Percentiles rank a stretch among this genome's conserved stretches.
Conservation (phyloP, 805 yeast species). For the Yarrowia bubula region DNA sequence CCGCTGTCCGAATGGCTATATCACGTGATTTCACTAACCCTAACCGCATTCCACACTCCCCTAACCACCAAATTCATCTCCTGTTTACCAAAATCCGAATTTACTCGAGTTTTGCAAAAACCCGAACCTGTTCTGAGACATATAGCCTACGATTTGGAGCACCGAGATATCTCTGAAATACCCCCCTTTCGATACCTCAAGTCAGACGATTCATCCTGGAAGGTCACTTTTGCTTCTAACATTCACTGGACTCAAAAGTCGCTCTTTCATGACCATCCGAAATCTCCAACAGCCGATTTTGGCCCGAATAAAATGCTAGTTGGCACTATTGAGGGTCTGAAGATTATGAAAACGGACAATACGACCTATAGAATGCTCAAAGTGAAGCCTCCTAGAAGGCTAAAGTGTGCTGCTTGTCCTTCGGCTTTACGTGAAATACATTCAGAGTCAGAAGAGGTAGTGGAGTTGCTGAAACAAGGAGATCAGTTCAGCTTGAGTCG, state of each 20-base stretch:
- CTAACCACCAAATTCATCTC: not conserved
- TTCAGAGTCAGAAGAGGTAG: too few relatives aligned
- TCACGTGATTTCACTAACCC: not conserved
- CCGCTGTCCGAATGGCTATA: not conserved
- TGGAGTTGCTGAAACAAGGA: not conserved
- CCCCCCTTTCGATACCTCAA: not conserved
- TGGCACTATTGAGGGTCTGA: not conserved
- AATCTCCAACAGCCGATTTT: not conserved
- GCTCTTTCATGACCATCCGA: not conserved
- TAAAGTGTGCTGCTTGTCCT: not conserved
- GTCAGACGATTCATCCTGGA: not conserved
- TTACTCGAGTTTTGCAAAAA: not conserved
- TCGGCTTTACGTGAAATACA: too few relatives aligned
- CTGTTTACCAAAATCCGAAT: not conserved
- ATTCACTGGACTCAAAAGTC: not conserved
- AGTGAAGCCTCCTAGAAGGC: not conserved
- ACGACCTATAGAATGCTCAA: not conserved
- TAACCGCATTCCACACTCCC: too few relatives aligned
- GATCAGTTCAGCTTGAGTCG: not conserved
- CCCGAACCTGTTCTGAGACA: not conserved
- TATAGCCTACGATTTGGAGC: not conserved
- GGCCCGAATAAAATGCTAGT: not conserved
- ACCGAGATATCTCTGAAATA: not conserved
- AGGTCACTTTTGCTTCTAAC: not conserved
- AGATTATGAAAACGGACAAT: not conserved